Percentiles rank a stretch among this genome's conserved stretches.
Conservation (phyloP, 2,329 filamentous ascomycete species). For the Malbranchea cinnamomea region DNA sequence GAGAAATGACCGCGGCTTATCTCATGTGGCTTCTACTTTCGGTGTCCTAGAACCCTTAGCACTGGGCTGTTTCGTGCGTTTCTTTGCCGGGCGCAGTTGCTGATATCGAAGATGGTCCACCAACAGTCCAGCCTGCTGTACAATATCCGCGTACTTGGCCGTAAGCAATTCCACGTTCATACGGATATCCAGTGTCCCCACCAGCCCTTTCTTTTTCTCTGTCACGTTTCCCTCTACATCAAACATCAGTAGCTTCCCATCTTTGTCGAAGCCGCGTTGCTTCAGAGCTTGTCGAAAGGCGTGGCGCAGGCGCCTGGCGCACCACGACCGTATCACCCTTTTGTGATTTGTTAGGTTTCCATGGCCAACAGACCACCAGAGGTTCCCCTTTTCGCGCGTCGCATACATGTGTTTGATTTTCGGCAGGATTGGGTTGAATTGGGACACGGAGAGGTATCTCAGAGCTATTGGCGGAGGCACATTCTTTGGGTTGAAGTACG, state of each 20-base stretch:
- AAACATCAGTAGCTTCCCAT: constrained; percentile 14
- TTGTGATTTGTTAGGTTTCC: constrained; percentile 19
- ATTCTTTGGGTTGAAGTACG: no score
- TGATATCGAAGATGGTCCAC: no score
- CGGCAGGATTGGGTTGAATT: constrained; percentile 22
- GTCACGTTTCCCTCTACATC: constrained; percentile 1
- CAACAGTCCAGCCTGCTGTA: not conserved
- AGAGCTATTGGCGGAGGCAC: no score
- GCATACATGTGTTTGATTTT: constrained; percentile 24
- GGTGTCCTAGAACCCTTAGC: no score
- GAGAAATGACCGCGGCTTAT: no score
- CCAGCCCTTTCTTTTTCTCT: constrained; percentile 1
- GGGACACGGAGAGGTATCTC: no score
- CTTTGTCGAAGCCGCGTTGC: constrained; percentile 29
- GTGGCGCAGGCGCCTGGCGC: constrained; percentile 26
- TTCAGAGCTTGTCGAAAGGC: constrained; percentile 33
- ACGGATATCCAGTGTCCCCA: constrained; percentile 5
- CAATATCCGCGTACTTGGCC: not conserved
- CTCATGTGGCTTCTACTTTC: no score
- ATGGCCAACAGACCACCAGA: constrained; percentile 34
- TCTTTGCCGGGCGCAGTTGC: no score
- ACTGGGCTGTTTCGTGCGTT: no score
- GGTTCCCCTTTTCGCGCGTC: constrained; percentile 24
- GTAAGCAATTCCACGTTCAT: constrained; percentile 1
- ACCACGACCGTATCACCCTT: constrained; percentile 33